Conservation (phyloP, 345 rosid species). For the Ceriops tagal region DNA sequence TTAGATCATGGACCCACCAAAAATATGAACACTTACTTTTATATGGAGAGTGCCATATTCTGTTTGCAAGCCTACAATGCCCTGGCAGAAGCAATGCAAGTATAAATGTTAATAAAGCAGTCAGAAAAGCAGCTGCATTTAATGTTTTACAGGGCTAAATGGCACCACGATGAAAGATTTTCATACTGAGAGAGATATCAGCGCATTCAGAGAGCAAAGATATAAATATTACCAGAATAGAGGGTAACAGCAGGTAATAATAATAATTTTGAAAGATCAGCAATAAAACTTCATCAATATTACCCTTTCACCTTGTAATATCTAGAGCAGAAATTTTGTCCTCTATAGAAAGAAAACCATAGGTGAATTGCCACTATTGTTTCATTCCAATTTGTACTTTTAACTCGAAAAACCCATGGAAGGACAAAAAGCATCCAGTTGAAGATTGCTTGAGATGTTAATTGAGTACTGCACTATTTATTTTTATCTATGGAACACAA, state of each 20-base stretch:
- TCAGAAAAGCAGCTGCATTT: background rate
- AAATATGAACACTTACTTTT: conserved; percentile 49
- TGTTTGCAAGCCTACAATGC: conserved; percentile 78
- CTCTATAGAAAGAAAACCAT: no score
- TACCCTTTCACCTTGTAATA: no score
- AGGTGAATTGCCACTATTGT: no score
- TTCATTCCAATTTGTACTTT: no score
- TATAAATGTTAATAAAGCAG: background rate
- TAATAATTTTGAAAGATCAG: no score
- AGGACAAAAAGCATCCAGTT: no score
- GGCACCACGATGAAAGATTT: background rate
- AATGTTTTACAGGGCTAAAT: background rate
- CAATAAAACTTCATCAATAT: no score
- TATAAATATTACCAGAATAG: background rate
- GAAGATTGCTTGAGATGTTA: no score
- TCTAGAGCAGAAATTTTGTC: no score
- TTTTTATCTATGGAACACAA: background rate
- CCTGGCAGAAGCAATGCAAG: conserved; percentile 40
- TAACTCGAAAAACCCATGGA: no score
- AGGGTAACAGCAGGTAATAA: no score
- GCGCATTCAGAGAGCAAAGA: background rate
- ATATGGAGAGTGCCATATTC: conserved; percentile 71
- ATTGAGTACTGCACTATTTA: no score
- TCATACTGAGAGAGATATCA: background rate
- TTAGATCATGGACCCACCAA: conserved; percentile 1